phyloP scores from a whole-genome alignment of 2,329 filamentous ascomycete species.

The Annulohypoxylon truncatum region DNA sequence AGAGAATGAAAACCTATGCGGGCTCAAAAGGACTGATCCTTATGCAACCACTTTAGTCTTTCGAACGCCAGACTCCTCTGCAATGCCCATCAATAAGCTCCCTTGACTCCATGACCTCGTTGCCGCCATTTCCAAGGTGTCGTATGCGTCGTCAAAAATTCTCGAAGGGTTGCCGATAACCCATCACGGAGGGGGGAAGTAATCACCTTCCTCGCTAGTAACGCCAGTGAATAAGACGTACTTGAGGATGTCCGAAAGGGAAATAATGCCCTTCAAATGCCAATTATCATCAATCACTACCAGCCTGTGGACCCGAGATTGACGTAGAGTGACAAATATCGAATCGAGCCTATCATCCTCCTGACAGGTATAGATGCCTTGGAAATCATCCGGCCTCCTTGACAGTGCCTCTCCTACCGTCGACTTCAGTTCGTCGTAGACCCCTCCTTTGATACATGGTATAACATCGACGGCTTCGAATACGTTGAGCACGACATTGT shows the following conservation, averaged over 20 bases:
- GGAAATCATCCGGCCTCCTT: slow-evolving; percentile 89
- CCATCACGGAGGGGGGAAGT: slow-evolving; percentile 42
- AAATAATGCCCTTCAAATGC: slow-evolving; percentile 87
- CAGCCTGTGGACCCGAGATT: slow-evolving; percentile 91
- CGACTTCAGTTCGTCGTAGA: slow-evolving; percentile 89
- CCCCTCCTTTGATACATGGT: slow-evolving; percentile 90
- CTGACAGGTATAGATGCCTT: slow-evolving; percentile 96
- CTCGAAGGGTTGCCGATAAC: slow-evolving; percentile 12
- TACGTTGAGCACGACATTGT: slow-evolving; percentile 85
- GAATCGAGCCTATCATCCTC: slow-evolving; percentile 92
- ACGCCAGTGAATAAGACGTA: slow-evolving; percentile 85
- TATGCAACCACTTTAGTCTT: slow-evolving; percentile 45
- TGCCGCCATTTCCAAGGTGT: slow-evolving; percentile 35
- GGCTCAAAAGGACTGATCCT: slow-evolving; percentile 41
- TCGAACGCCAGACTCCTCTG: slow-evolving; percentile 51
- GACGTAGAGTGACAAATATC: slow-evolving; percentile 96
- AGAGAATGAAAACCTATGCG: slow-evolving; percentile 39
- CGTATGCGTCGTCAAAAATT: slow-evolving; percentile 33
- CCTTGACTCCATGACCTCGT: slow-evolving; percentile 27
- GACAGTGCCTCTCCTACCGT: slow-evolving; percentile 90
- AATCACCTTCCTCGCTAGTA: slow-evolving; percentile 66
- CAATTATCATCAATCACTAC: slow-evolving; percentile 93
- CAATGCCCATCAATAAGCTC: slow-evolving; percentile 44
- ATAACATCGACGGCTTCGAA: slow-evolving; percentile 99
- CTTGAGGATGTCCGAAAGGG: slow-evolving; percentile 94